These are phyloP conservation scores for Vanrija sp. DNA, from an alignment of 1,284 basidiomycete species.

Conservation along the genomic window DNA sequence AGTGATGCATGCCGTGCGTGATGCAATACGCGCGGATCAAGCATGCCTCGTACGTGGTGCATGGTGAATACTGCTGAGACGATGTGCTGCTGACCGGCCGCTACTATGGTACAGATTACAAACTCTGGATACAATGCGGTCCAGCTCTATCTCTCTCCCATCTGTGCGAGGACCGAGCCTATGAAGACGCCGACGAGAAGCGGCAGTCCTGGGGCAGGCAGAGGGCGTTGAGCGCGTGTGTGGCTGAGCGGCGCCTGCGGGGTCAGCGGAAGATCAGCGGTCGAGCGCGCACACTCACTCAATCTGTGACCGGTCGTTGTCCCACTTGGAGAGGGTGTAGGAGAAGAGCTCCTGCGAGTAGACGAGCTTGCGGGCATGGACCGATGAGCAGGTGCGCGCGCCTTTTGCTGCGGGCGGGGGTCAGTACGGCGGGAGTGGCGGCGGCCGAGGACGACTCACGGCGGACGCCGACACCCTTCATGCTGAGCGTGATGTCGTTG, in stretches of 20 bases:
- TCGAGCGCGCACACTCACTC: constrained; percentile 9
- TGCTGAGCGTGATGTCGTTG: neutral
- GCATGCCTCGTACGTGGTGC: too few species aligned
- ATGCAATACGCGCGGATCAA: too few species aligned
- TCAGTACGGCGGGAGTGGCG: neutral
- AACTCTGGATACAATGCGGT: too few species aligned
- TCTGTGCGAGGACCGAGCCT: too few species aligned
- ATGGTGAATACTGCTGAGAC: too few species aligned
- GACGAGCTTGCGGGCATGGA: neutral
- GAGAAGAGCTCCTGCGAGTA: constrained; percentile 14
- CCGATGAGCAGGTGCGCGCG: neutral
- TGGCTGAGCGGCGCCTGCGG: constrained; percentile 3
- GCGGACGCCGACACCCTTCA: neutral
- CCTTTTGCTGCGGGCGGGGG: neutral
- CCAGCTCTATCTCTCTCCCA: too few species aligned
- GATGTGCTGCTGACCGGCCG: too few species aligned
- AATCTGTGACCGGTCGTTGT: constrained; percentile 6
- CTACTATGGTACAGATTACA: too few species aligned
- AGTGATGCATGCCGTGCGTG: too few species aligned
- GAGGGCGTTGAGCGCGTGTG: constrained; percentile 4
- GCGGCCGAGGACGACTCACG: neutral
- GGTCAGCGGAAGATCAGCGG: neutral
- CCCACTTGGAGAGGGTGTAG: constrained; percentile 13
- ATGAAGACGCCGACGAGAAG: too few species aligned
- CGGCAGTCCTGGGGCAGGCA: neutral